Conservation (phyloP, 2,329 filamentous ascomycete species). For the Nigrograna mackinnonii region DNA sequence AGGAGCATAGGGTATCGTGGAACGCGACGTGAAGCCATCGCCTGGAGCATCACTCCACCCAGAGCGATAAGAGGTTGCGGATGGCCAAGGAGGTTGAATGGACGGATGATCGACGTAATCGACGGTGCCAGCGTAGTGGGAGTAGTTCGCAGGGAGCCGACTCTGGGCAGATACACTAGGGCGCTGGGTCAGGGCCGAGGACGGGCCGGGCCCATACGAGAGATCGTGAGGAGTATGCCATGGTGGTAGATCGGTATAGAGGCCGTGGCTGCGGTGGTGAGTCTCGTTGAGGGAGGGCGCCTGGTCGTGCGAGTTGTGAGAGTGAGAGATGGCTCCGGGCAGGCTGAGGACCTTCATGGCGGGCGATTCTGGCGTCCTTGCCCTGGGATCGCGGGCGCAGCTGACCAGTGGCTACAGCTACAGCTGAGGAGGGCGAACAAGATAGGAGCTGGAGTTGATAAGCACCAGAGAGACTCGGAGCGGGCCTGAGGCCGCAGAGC, state of each 20-base stretch:
- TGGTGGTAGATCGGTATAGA: conserved; percentile 24
- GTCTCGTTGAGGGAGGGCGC: conserved; percentile 17
- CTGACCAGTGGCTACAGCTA: too few relatives aligned
- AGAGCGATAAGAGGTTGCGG: conserved; percentile 18
- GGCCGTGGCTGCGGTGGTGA: conserved; percentile 8
- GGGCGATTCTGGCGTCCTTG: too few relatives aligned
- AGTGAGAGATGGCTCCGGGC: background rate
- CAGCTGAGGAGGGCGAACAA: too few relatives aligned
- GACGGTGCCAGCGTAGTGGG: conserved; percentile 17
- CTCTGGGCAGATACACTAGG: background rate
- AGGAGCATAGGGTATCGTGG: conserved; percentile 20
- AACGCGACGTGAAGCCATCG: conserved; percentile 19
- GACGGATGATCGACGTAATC: conserved; percentile 21
- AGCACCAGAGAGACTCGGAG: background rate
- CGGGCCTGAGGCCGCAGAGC: background rate
- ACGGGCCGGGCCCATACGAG: conserved; percentile 15
- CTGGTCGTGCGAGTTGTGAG: conserved; percentile 29
- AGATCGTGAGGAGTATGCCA: conserved; percentile 25
- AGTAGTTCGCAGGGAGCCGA: conserved; percentile 22
- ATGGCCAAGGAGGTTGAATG: conserved; percentile 17
- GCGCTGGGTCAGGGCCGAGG: conserved; percentile 10
- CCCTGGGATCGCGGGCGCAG: too few relatives aligned
- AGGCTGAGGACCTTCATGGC: too few relatives aligned
- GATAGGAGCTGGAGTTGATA: too few relatives aligned
- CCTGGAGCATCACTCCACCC: conserved; percentile 19